These are phyloP conservation scores for Scutellaria minor DNA, from an alignment of 257 asterid genomes.

Conservation along the genomic window DNA sequence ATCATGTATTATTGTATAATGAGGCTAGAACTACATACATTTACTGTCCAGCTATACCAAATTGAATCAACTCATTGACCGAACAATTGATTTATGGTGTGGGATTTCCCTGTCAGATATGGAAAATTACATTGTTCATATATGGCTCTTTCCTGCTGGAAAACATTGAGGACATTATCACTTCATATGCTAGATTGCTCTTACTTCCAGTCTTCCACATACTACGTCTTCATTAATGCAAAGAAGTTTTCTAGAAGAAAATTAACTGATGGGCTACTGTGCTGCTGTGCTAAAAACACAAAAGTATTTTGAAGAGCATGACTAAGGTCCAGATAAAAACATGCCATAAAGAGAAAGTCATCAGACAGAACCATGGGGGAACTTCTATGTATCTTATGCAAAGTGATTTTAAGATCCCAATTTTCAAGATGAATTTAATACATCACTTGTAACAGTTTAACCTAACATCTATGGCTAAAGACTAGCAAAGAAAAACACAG, in stretches of 20 bases:
- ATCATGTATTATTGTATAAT: background rate
- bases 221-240: conserved; percentile 12
- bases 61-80: background rate
- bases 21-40: background rate
- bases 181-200: background rate
- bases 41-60: conserved; percentile 1
- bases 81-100: background rate
- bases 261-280: background rate
- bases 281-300: background rate
- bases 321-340: background rate
- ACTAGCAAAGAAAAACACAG: background rate
- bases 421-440: conserved; percentile 10
- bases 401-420: conserved; percentile 24
- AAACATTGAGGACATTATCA: background rate
- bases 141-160: background rate
- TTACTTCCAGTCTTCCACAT: background rate
- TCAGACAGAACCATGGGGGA: background rate
- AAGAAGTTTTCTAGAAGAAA: background rate
- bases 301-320: conserved; percentile 3
- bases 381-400: background rate
- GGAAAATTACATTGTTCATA: background rate
- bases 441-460: conserved; percentile 16
- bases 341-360: background rate
- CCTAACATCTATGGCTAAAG: background rate
- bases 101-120: background rate